Conservation (phyloP, 169 alveolate species). For the Babesia caballi region DNA sequence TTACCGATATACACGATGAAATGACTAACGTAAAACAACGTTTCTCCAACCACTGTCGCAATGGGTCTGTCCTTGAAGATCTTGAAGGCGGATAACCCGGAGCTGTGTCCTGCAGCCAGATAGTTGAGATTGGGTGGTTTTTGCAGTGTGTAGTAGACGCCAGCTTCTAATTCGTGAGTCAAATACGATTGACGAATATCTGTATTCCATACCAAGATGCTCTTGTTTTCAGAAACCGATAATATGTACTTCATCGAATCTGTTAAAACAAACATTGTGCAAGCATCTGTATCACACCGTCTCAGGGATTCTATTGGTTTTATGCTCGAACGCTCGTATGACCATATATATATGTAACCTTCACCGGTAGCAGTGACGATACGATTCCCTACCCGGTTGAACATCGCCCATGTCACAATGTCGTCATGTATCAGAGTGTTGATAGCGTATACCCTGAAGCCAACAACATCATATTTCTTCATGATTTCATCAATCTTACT, state of each 20-base stretch:
- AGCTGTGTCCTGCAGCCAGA: conserved; percentile 93
- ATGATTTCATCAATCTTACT: no score
- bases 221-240: conserved; percentile 91
- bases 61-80: conserved; percentile 59
- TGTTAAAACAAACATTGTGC: conserved; percentile 90
- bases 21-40: conserved; percentile 49
- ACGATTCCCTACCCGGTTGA: conserved; percentile 85
- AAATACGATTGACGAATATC: conserved; percentile 84
- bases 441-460: no score
- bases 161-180: conserved; percentile 88
- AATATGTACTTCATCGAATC: conserved; percentile 82
- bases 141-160: conserved; percentile 90
- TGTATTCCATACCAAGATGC: conserved; percentile 92
- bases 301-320: conserved; percentile 91
- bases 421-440: conserved; percentile 85
- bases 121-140: conserved; percentile 83
- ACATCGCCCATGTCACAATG: conserved; percentile 96
- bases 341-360: conserved; percentile 90
- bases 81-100: conserved; percentile 79
- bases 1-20: conserved; percentile 26
- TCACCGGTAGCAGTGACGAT: conserved; percentile 95
- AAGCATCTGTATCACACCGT: conserved; percentile 92
- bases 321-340: conserved; percentile 86
- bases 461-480: conserved; percentile 88
- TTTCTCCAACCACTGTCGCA: conserved; percentile 22